Percentiles rank a stretch among this genome's conserved stretches.
These are phyloP conservation scores for Eucalyptus cladocalyx DNA, from an alignment of 345 rosid genomes.

Conservation along the genomic window DNA sequence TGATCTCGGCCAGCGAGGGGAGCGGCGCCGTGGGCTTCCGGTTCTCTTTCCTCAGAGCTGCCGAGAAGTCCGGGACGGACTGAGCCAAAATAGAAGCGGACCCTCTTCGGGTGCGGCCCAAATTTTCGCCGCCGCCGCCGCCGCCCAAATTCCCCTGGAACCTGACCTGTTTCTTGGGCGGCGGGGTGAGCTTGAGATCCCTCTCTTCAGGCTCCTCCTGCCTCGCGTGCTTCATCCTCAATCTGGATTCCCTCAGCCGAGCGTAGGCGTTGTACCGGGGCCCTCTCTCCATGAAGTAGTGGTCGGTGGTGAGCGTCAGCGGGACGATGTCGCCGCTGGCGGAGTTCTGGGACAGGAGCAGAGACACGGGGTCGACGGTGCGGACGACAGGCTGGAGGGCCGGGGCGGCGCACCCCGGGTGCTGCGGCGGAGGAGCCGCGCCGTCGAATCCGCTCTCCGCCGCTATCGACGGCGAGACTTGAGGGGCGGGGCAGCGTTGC, in stretches of 20 bases:
- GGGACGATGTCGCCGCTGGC: conserved; percentile 23
- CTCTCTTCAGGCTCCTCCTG: conserved; percentile 11
- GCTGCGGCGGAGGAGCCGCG: conserved; percentile 4
- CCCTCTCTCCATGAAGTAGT: conserved; percentile 60
- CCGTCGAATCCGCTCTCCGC: conserved; percentile 11
- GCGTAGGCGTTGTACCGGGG: conserved; percentile 71
- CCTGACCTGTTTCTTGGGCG: conserved; percentile 54
- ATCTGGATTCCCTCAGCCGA: conserved; percentile 51
- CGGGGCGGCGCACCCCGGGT: not conserved
- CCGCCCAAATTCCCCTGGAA: conserved; percentile 18
- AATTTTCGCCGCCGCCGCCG: not conserved
- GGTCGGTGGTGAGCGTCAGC: conserved; percentile 27
- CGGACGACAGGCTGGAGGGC: conserved; percentile 15
- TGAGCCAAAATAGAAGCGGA: conserved; percentile 40
- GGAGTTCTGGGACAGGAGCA: conserved; percentile 50
- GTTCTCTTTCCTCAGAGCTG: conserved; percentile 64
- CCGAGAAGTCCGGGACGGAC: conserved; percentile 75
- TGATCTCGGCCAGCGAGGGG: conserved; percentile 7
- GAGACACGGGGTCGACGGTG: conserved; percentile 49
- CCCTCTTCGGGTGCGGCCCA: conserved; percentile 8
- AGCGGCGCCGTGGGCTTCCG: conserved; percentile 25
- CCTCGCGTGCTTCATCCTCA: conserved; percentile 23
- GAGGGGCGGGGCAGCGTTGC: not conserved
- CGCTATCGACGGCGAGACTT: not conserved
- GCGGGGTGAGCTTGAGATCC: conserved; percentile 13